These are phyloP conservation scores for Aspergillus sp. DNA, from an alignment of 2,329 filamentous ascomycete genomes.

Conservation along the genomic window DNA sequence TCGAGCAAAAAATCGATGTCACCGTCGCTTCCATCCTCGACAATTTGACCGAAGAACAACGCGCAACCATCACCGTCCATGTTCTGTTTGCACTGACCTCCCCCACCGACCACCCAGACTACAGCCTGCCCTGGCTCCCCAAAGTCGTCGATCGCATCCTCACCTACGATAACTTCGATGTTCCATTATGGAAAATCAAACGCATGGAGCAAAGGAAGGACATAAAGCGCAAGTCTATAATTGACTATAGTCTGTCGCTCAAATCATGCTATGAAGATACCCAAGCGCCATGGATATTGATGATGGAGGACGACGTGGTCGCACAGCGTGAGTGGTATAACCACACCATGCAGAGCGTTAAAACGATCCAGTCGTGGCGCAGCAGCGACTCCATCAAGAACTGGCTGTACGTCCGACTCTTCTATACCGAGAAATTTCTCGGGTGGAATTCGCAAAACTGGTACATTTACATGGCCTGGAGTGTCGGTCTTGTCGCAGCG, in stretches of 20 bases:
- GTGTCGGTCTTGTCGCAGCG: slow-evolving; percentile 22
- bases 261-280: slow-evolving; percentile 39
- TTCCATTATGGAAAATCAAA: slow-evolving; percentile 8
- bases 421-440: slow-evolving; percentile 49
- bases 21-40: slow-evolving; percentile 47
- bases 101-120: slow-evolving; percentile 43
- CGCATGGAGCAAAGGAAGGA: slow-evolving; percentile 18
- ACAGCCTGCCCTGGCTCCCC: slow-evolving; percentile 42
- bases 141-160: slow-evolving; percentile 42
- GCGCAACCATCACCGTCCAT: slow-evolving; percentile 42
- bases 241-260: slow-evolving; percentile 47
- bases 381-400: slow-evolving; percentile 14
- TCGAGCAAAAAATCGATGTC: slow-evolving; percentile 40
- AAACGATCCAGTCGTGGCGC: slow-evolving; percentile 29
- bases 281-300: slow-evolving; percentile 43
- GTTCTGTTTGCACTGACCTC: slow-evolving; percentile 47
- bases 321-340: slow-evolving; percentile 49
- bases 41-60: slow-evolving; percentile 41
- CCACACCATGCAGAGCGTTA: slow-evolving; percentile 39
- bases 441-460: slow-evolving; percentile 48
- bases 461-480: slow-evolving; percentile 37
- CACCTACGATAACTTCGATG: slow-evolving; percentile 37
- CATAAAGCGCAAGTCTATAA: slow-evolving; percentile 41
- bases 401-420: slow-evolving; percentile 47
- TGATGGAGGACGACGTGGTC: slow-evolving; percentile 51